Evolutionary conservation across 805 yeast genomes (phyloP), one percentile per base, ranked within the genome.

Genomic region (Candida parachauliodes): DNA sequence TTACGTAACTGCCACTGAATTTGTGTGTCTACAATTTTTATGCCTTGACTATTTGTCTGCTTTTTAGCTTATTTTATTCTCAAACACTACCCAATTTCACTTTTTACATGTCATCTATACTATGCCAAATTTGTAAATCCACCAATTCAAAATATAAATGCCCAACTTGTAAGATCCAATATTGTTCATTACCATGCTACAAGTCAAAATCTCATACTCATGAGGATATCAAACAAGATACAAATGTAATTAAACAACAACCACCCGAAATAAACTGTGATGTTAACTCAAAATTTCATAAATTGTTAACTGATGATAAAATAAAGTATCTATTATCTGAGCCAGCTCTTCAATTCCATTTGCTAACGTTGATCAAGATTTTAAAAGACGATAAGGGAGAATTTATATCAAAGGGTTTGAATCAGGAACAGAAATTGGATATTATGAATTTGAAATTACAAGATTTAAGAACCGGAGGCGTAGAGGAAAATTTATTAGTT

Each of bases 161-260:
- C 42, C 82, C 86, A 0, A 57, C 54, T 33, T 80, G 86, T 43
- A 16, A 33, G 3, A 40, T 55, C 41, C 68, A 54, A 5, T 68
- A 68, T 45, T 85, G 94, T 54, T 76, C 84, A 1, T 48, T 85
- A 5, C 49, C 39, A 2, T 85, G 95, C 48, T 84, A 65, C 57
- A 83, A 80, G 48, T 52, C 68, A 23, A 69, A 55, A 10, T 32
- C 41, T 2, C 77, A 72, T 45, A 42, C 34, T 23, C 69, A 60
- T 37, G 45, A 52, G 32, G 40, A 44, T 8, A 41, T 39, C 21
- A 26, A 9, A 16, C 24, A 12, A n/a, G 12, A 16, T 5, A 16
- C 19, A 14, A 31, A 32, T 23, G 25, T 32, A 9, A 22, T 37
- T 7, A 17, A 32, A 5, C 8, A 15, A 30, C 11, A 11, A 22